Percentiles rank a stretch among this genome's conserved stretches.
Conservation (phyloP, 2,329 filamentous ascomycete species). For the Hypoxylon sp. region DNA sequence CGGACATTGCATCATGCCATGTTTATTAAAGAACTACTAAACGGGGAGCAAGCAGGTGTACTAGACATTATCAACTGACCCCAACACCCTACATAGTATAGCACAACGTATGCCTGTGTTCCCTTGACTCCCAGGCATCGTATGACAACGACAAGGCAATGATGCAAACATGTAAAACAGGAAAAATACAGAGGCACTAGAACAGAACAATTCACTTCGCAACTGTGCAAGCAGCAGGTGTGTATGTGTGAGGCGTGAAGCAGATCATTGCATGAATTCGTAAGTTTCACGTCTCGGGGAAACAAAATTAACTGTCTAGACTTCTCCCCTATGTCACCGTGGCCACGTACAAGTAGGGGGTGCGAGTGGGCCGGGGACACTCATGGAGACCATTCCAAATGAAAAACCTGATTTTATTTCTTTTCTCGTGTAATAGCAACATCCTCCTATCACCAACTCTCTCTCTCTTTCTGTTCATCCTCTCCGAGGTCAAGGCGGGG, state of each 20-base stretch:
- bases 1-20: background rate
- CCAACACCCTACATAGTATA: background rate
- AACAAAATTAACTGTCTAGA: conserved; percentile 56
- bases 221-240: conserved; percentile 19
- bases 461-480: conserved; percentile 45
- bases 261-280: conserved; percentile 50
- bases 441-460: conserved; percentile 48
- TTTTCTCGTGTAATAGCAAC: conserved; percentile 54
- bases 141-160: background rate
- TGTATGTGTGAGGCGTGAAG: conserved; percentile 29
- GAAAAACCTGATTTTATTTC: conserved; percentile 57
- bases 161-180: background rate
- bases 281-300: conserved; percentile 51
- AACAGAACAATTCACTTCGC: conserved; percentile 15
- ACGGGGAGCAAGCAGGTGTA: background rate
- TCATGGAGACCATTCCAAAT: conserved; percentile 53
- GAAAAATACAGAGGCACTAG: background rate
- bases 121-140: background rate
- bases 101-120: conserved; percentile 3
- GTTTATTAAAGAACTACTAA: background rate
- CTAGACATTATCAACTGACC: background rate
- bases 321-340: conserved; percentile 49
- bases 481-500: conserved; percentile 46
- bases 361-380: conserved; percentile 42
- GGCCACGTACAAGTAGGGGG: conserved; percentile 38